phyloP scores from a whole-genome alignment of 176 grass and related monocot genomes.

The Triticum urartu region DNA sequence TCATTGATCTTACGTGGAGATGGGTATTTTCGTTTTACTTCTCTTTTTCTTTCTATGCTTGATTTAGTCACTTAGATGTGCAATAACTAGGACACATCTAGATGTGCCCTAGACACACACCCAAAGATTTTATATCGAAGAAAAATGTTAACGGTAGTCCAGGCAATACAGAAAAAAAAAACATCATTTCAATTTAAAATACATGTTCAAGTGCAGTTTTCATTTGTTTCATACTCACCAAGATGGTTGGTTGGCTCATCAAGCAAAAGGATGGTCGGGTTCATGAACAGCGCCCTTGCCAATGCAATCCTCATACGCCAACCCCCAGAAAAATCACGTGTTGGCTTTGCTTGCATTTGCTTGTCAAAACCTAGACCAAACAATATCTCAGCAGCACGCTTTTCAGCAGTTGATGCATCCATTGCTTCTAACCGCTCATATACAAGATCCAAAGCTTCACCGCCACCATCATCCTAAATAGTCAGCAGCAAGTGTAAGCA shows the following conservation, averaged over 20 bases:
- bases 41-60: no score
- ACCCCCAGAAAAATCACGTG: conserved; percentile 89
- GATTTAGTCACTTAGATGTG: no score
- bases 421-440: conserved; percentile 78
- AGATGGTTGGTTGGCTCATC: conserved; percentile 99
- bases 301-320: conserved; percentile 99
- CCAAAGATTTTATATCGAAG: not conserved
- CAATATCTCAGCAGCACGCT: conserved; percentile 80
- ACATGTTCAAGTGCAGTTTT: not conserved
- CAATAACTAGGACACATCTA: no score
- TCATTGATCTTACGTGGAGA: no score
- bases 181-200: not conserved
- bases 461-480: conserved; percentile 72
- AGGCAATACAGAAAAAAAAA: not conserved
- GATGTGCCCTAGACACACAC: no score
- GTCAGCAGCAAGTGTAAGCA: not conserved
- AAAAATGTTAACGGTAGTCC: not conserved
- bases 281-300: conserved; percentile 95
- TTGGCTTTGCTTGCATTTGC: conserved; percentile 87
- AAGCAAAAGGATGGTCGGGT: conserved; percentile 96
- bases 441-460: conserved; percentile 71
- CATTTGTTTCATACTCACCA: conserved; percentile 43
- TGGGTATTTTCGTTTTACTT: no score
- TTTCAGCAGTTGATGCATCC: conserved; percentile 81
- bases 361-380: conserved; percentile 93